These are phyloP conservation scores for Citrullus amarus DNA, from an alignment of 306 rosid species.

Conservation along the genomic window DNA sequence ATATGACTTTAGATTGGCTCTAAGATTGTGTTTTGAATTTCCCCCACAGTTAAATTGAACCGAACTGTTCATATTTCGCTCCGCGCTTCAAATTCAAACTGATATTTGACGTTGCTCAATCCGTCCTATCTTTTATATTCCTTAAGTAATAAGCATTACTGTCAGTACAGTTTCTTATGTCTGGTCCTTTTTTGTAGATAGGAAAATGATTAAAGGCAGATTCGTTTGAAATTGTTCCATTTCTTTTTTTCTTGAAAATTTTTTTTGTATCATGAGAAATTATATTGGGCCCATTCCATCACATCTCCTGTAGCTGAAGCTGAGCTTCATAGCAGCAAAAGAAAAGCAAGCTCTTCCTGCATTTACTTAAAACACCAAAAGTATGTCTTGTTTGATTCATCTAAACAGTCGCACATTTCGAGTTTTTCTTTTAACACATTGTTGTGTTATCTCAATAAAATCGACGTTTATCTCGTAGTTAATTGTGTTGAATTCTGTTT, in stretches of 20 bases:
- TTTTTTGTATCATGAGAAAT: background rate
- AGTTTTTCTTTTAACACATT: too few relatives aligned
- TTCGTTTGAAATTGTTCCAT: background rate
- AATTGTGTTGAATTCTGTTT: background rate
- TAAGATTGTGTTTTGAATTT: background rate
- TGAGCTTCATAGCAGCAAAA: background rate
- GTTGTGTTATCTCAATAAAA: background rate
- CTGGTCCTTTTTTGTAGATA: slow-evolving; percentile 6
- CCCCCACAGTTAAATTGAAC: background rate
- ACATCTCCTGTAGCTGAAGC: background rate
- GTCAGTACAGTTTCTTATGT: slow-evolving; percentile 1
- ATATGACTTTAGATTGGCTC: background rate
- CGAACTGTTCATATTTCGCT: background rate
- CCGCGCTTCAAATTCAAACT: background rate
- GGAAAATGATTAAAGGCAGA: slow-evolving; percentile 9
- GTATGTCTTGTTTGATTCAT: background rate
- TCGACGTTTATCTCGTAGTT: background rate
- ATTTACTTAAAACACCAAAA: background rate
- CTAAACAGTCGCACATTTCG: background rate
- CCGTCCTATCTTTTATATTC: background rate
- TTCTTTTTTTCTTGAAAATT: too few relatives aligned
- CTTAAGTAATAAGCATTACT: slow-evolving; percentile 4
- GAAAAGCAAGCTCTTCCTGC: background rate
- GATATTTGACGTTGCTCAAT: background rate
- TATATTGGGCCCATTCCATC: background rate